Percentiles rank a stretch among this genome's conserved stretches.
Evolutionary conservation across 371 early-diverging fungal genomes (phyloP).

Genomic region (Umbelopsis sp.): DNA sequence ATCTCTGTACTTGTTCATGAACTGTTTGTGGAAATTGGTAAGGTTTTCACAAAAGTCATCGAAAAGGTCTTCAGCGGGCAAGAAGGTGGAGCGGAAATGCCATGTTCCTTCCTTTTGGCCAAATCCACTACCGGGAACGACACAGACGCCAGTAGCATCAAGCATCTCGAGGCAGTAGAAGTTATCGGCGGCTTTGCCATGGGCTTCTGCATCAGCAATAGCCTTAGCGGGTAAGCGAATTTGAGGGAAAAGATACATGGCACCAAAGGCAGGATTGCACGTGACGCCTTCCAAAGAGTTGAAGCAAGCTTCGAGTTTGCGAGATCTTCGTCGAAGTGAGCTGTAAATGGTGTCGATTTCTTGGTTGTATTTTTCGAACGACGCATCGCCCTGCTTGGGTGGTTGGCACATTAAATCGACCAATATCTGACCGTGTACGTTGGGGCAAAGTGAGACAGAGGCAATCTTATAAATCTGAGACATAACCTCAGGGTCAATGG

Average conservation of each 20-base stretch:
- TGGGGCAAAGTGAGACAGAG: conserved; percentile 91
- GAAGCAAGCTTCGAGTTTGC: conserved; percentile 76
- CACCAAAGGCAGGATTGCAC: conserved; percentile 90
- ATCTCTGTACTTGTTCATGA: conserved; percentile 75
- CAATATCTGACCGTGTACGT: conserved; percentile 83
- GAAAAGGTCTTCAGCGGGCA: conserved; percentile 92
- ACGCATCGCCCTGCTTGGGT: conserved; percentile 78
- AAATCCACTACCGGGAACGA: conserved; percentile 83
- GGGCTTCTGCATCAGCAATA: conserved; percentile 72
- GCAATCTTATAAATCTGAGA: conserved; percentile 93
- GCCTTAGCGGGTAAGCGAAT: conserved; percentile 77
- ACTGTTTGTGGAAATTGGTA: conserved; percentile 76
- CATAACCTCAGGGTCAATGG: conserved; percentile 75
- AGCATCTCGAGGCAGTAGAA: conserved; percentile 90
- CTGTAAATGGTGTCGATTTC: conserved; percentile 81
- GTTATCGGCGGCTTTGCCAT: conserved; percentile 77
- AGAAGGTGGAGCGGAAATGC: conserved; percentile 96
- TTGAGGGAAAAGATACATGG: conserved; percentile 96
- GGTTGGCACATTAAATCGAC: conserved; percentile 96
- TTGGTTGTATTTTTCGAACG: conserved; percentile 72
- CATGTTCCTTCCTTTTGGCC: conserved; percentile 88
- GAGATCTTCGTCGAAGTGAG: conserved; percentile 82
- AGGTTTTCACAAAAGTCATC: conserved; percentile 82
- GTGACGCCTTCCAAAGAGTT: conserved; percentile 84
- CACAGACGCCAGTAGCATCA: conserved; percentile 86